Evolutionary conservation across 2,329 filamentous ascomycete genomes (phyloP).

Genomic region (Hyphodiscus sp.): DNA sequence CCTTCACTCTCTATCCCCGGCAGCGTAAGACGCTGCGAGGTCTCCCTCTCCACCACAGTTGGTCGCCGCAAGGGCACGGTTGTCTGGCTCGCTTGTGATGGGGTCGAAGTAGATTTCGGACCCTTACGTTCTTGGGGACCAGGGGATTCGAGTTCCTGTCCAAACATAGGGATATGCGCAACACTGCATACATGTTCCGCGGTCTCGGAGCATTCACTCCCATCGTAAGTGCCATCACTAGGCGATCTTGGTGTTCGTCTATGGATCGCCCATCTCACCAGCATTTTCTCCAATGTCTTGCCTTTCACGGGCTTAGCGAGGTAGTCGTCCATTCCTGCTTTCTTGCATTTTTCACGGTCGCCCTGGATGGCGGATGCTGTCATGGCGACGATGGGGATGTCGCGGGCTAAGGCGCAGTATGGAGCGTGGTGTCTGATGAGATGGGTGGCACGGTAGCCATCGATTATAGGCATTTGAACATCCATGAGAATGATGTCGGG

Average conservation of each 20-base stretch:
- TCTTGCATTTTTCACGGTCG: slow-evolving; percentile 66
- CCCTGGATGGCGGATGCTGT: slow-evolving; percentile 74
- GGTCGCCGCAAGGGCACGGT: slow-evolving; percentile 2
- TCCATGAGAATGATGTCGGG: slow-evolving; percentile 77
- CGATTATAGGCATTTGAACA: slow-evolving; percentile 69
- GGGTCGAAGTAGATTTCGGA: neutral
- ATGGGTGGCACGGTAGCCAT: slow-evolving; percentile 73
- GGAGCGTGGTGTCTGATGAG: slow-evolving; percentile 61
- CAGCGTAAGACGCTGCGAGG: slow-evolving; percentile 20
- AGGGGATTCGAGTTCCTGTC: slow-evolving; percentile 12
- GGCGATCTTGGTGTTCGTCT: slow-evolving; percentile 29
- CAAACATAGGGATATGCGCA: slow-evolving; percentile 16
- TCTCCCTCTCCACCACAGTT: slow-evolving; percentile 17
- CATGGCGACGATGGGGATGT: slow-evolving; percentile 75
- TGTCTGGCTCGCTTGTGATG: slow-evolving; percentile 1
- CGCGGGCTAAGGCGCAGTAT: slow-evolving; percentile 51
- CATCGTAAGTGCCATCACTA: slow-evolving; percentile 7
- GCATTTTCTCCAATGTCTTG: slow-evolving; percentile 61
- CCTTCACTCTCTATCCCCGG: slow-evolving; percentile 32
- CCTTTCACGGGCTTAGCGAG: slow-evolving; percentile 68
- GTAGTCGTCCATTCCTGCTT: slow-evolving; percentile 72
- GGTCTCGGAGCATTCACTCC: slow-evolving; percentile 22
- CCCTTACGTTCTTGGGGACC: neutral
- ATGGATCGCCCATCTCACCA: slow-evolving; percentile 59
- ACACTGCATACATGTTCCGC: slow-evolving; percentile 20